These are phyloP conservation scores for Nissolia schottii DNA, from an alignment of 306 rosid genomes.

Conservation along the genomic window DNA sequence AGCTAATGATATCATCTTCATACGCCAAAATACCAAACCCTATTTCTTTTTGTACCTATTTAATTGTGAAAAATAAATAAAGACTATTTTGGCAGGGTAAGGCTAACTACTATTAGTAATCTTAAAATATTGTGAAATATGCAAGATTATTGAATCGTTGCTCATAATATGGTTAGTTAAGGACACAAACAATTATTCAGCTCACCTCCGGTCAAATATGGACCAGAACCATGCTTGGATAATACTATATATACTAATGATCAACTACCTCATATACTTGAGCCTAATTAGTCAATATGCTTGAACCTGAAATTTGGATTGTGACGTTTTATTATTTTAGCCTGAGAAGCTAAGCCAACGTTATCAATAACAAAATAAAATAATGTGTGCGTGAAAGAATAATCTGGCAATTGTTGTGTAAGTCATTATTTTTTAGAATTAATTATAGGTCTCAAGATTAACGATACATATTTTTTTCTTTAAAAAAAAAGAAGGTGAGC, in stretches of 20 bases:
- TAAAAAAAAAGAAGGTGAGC: not conserved
- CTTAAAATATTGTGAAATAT: conserved; percentile 5
- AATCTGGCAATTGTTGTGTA: conserved; percentile 8
- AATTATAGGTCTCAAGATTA: conserved; percentile 1
- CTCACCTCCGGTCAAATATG: conserved; percentile 30
- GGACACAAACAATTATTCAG: conserved; percentile 25
- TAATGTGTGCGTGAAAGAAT: not conserved
- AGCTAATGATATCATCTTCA: conserved; percentile 48
- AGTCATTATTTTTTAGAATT: conserved; percentile 2
- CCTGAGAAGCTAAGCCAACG: not conserved
- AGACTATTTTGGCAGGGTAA: conserved; percentile 7
- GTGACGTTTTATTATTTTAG: conserved; percentile 10
- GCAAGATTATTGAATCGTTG: not conserved
- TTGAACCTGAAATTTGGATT: conserved; percentile 15
- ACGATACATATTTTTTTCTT: not conserved
- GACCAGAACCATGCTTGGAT: conserved; percentile 11
- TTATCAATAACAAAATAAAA: not conserved
- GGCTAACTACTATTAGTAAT: conserved; percentile 26
- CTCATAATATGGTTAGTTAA: conserved; percentile 23
- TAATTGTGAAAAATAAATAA: not conserved
- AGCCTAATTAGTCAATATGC: conserved; percentile 8
- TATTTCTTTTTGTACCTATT: conserved; percentile 35
- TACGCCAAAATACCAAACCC: conserved; percentile 48
- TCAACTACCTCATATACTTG: conserved; percentile 19
- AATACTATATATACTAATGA: not conserved